Evolutionary conservation across 228 moss, liverwort and hornwort genomes (phyloP).

Genomic region (Sphagnum fallax): DNA sequence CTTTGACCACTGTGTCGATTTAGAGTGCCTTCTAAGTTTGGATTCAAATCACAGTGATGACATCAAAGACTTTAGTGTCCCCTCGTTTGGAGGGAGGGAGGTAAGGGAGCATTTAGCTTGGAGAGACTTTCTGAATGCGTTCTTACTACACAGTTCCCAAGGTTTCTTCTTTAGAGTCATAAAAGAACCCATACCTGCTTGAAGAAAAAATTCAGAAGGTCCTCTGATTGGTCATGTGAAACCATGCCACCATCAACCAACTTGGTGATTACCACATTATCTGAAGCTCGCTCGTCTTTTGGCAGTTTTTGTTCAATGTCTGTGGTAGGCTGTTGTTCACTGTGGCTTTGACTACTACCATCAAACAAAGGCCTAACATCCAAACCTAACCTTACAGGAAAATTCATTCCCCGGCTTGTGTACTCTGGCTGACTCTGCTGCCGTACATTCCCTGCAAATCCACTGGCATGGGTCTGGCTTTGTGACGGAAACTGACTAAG

Average conservation of each 20-base stretch:
- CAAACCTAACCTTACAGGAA: slow-evolving; percentile 43
- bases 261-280: slow-evolving; percentile 1
- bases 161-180: background rate
- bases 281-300: slow-evolving; percentile 4
- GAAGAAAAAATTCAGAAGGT: slow-evolving; percentile 3
- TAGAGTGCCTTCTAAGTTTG: background rate
- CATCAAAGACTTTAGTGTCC: background rate
- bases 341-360: background rate
- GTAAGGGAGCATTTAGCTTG: too few species aligned
- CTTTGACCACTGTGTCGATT: background rate
- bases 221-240: slow-evolving; percentile 2
- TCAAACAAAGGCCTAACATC: slow-evolving; percentile 41
- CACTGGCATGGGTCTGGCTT: slow-evolving; percentile 34
- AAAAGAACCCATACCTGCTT: slow-evolving; percentile 4
- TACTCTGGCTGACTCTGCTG: slow-evolving; percentile 20
- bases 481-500: slow-evolving; percentile 19
- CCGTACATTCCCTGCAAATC: slow-evolving; percentile 25
- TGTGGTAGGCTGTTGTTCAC: slow-evolving; percentile 5
- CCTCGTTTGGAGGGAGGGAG: too few species aligned
- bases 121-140: too few species aligned
- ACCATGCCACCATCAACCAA: slow-evolving; percentile 8
- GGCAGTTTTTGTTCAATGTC: slow-evolving; percentile 5
- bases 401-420: slow-evolving; percentile 25
- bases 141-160: background rate
- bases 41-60: background rate